Base-by-base conservation (phyloP, 371 early-diverging fungal species). In the Basidiobolus heterosporus region DNA sequence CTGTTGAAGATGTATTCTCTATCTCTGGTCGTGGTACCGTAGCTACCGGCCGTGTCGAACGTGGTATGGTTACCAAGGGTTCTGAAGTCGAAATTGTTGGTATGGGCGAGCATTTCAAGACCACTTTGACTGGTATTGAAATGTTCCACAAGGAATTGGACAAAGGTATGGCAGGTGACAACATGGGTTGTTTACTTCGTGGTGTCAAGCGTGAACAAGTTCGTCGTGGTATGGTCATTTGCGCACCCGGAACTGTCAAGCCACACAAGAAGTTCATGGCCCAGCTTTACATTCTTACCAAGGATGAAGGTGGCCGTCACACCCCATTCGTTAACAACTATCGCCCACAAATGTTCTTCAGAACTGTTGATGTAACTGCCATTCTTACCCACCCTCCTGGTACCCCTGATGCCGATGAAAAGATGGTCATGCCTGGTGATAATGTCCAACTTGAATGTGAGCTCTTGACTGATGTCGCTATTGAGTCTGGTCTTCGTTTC, bases 11-110 rank as follows among this genome's bases (percentile, higher is more conserved):
- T 62, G 88, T 96, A 36, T 96, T 90, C 74, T 91, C 92, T 20
- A 98, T 98, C 61, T 82, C 93, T 60, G 99, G 99, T 52, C 91
- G 97, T 68, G 99, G 99, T 59, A 95, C 91, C 38, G 98, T 99
- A 17, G 85, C 81, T 47, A 96, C 98, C 38, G 99, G 99, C 47
- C 78, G 95, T 64, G 95, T 98, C 24, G 97, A 96, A 66, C 85
- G 94, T 61, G 99, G 99, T 49, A 71, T 74, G 47, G 74, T 95
- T 62, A 74, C 59, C 55, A 96, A 93, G 80, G 94, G 93, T 59
- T 72, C 75, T 51, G 91, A 94, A 72, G 80, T 99, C 42, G 96
- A 94, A 68, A 77, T 98, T 66, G 84, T 97, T 51, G 98, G 98
- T 49, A 85, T 80, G 66, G 94, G 94, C 17, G 65, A 72, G 37